These are phyloP conservation scores for Camellia japonica DNA, from an alignment of 148 eudicot species.

Conservation along the genomic window DNA sequence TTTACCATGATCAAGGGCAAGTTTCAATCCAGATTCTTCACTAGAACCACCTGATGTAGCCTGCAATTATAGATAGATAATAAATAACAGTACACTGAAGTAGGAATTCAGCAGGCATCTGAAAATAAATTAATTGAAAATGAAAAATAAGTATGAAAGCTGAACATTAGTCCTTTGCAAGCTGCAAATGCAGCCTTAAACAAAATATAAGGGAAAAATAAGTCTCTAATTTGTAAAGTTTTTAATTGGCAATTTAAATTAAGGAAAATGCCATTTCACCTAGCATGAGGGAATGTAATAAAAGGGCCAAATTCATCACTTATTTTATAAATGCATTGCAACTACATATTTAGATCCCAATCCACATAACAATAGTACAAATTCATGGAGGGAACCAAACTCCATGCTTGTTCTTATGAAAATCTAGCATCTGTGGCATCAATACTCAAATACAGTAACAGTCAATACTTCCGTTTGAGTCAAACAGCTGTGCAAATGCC, in stretches of 20 bases:
- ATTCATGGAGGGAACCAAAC: neutral
- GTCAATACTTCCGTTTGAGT: neutral
- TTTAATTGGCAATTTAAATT: too few species aligned
- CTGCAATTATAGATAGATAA: conserved; percentile 22
- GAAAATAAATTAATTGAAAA: neutral
- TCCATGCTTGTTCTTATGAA: neutral
- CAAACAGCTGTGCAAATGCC: neutral
- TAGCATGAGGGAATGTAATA: too few species aligned
- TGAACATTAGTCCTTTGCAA: neutral
- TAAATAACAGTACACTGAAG: neutral
- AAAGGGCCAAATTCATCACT: too few species aligned
- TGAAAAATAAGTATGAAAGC: neutral
- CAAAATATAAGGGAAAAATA: too few species aligned
- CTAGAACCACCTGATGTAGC: conserved; percentile 33
- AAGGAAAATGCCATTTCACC: too few species aligned
- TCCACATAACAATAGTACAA: too few species aligned
- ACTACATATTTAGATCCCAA: too few species aligned
- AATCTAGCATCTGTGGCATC: neutral
- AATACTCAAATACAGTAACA: neutral
- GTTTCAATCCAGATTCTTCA: conserved; percentile 54
- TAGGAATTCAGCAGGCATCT: neutral
- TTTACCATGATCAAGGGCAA: conserved; percentile 49
- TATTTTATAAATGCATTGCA: too few species aligned
- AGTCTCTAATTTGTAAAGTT: too few species aligned
- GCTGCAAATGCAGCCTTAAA: too few species aligned